Conservation (phyloP, 176 grass and related monocot species). For the Dactylis glomerata region DNA sequence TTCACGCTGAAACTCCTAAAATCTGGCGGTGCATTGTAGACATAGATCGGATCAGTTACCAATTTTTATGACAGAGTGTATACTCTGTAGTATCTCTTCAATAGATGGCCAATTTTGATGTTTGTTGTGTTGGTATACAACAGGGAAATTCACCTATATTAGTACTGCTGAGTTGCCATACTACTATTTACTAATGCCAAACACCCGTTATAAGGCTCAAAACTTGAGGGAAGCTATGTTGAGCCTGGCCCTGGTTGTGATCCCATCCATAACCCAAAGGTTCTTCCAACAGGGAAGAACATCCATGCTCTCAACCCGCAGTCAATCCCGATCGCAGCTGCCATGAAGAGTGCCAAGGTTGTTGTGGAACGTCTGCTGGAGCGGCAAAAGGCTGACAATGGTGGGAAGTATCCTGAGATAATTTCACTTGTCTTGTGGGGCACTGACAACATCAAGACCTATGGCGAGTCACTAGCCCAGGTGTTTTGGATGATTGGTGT, state of each 20-base stretch:
- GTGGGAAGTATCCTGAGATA: conserved; percentile 84
- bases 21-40: no score
- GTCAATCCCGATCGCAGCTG: conserved; percentile 80
- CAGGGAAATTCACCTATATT: no score
- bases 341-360: conserved; percentile 92
- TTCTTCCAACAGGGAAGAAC: conserved; percentile 97
- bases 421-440: conserved; percentile 98
- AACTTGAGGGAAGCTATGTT: conserved; percentile 91
- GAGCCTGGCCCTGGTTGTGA: conserved; percentile 91
- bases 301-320: conserved; percentile 97
- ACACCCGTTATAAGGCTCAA: no score
- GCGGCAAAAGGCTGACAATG: conserved; percentile 89
- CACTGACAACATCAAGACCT: conserved; percentile 99
- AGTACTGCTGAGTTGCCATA: no score
- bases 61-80: no score
- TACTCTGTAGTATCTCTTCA: no score
- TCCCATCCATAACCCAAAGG: conserved; percentile 94
- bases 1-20: no score
- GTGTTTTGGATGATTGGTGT: conserved; percentile 98
- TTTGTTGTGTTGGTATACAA: no score
- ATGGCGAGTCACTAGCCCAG: conserved; percentile 90
- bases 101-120: no score
- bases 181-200: no score
- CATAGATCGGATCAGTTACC: no score
- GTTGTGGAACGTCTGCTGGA: conserved; percentile 89